These are phyloP conservation scores for Saccharum hybrid DNA, from an alignment of 202 grass and related monocot species.

Conservation along the genomic window DNA sequence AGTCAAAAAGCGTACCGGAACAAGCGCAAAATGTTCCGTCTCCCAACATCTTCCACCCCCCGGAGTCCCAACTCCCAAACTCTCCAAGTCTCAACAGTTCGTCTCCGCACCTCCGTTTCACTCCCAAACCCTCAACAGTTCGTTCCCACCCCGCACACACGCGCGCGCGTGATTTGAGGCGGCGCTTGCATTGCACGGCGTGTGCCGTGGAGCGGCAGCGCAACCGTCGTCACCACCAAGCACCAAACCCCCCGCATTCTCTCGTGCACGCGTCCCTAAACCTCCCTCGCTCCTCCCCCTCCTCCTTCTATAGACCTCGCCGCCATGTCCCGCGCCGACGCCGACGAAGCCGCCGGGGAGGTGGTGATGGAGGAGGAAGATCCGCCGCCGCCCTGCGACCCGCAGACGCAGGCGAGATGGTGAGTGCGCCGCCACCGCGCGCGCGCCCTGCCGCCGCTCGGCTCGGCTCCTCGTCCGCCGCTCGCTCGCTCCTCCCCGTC, in stretches of 20 bases:
- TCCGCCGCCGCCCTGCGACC: background rate
- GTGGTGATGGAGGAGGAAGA: background rate
- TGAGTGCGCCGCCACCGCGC: background rate
- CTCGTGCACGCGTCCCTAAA: background rate
- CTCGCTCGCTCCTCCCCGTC: background rate
- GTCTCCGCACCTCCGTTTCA: no score
- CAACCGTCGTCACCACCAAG: background rate
- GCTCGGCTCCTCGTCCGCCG: no score
- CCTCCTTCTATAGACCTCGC: background rate
- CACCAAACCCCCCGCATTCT: background rate
- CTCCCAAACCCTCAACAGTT: no score
- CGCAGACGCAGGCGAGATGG: constrained; percentile 42
- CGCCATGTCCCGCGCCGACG: background rate
- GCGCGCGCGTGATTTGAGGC: no score
- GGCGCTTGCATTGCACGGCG: background rate
- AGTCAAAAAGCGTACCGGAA: no score
- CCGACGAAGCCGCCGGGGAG: background rate
- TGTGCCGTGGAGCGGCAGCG: no score
- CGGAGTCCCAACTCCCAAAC: no score
- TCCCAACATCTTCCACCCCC: no score
- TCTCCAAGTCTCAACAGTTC: no score
- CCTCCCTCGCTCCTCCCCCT: background rate
- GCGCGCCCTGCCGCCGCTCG: no score
- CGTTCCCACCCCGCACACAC: background rate
- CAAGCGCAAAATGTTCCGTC: no score